Percentiles rank a stretch among this genome's conserved stretches.
Evolutionary conservation across 225 moss, liverwort and hornwort species (phyloP).

Genomic region (Thuidium tamariscinum): DNA sequence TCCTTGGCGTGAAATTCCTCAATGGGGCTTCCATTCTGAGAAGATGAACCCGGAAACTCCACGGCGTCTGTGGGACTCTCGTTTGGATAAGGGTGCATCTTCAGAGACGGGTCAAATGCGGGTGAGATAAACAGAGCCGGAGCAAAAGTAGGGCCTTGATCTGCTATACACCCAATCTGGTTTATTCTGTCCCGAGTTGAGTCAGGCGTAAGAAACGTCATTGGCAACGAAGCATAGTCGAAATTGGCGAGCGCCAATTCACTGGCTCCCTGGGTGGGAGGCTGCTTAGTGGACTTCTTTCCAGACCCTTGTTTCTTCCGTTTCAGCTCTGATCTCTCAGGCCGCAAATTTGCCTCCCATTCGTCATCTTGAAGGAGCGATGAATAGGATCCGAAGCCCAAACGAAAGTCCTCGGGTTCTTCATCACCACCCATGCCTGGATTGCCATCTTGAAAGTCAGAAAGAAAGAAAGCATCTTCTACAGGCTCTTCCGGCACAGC

Average conservation of each 20-base stretch:
- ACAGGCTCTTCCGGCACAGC: conserved; percentile 21
- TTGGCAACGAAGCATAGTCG: conserved; percentile 56
- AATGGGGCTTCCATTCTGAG: conserved; percentile 19
- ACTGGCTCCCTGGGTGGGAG: conserved; percentile 22
- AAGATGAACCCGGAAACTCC: conserved; percentile 18
- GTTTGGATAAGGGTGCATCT: conserved; percentile 32
- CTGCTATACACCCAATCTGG: conserved; percentile 74
- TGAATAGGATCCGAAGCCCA: conserved; percentile 34
- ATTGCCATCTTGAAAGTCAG: conserved; percentile 43
- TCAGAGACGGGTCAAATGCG: conserved; percentile 91
- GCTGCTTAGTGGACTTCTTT: conserved; percentile 35
- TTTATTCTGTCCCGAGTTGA: conserved; percentile 70
- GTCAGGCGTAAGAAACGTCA: conserved; percentile 61
- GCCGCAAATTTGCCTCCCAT: conserved; percentile 50
- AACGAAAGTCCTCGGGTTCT: conserved; percentile 17
- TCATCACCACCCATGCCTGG: conserved; percentile 4
- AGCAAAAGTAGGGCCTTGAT: conserved; percentile 73
- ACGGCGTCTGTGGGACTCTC: conserved; percentile 17
- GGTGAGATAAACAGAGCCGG: conserved; percentile 79
- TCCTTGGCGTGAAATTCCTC: conserved; percentile 25
- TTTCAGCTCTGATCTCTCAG: conserved; percentile 34
- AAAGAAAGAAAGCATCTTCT: conserved; percentile 50
- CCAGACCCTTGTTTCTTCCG: conserved; percentile 36
- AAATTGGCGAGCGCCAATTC: conserved; percentile 45
- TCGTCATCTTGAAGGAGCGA: conserved; percentile 47